phyloP scores from a whole-genome alignment of 2,329 filamentous ascomycete species.

The Aspergillus sp. region DNA sequence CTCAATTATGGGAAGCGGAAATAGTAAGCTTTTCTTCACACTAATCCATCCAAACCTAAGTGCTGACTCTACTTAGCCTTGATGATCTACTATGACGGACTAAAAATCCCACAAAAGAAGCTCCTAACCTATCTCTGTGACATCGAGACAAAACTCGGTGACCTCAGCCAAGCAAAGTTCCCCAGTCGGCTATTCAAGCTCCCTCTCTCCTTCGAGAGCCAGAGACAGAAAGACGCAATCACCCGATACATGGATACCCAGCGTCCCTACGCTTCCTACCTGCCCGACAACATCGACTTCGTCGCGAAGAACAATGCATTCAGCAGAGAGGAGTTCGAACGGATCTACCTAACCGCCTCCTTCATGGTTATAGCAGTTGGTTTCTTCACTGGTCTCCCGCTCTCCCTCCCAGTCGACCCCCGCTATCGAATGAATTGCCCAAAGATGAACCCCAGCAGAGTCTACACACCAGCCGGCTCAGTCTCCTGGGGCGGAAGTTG shows the following conservation, averaged over 20 bases:
- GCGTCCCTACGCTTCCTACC: constrained; percentile 61
- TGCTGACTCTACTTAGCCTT: constrained; percentile 30
- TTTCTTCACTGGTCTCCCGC: constrained; percentile 57
- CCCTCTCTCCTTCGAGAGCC: constrained; percentile 47
- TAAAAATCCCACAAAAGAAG: constrained; percentile 39
- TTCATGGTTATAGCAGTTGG: constrained; percentile 57
- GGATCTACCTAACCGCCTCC: constrained; percentile 53
- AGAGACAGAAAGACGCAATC: constrained; percentile 52
- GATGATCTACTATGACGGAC: constrained; percentile 50
- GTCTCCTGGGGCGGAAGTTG: constrained; percentile 59
- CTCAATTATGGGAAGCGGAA: constrained; percentile 55
- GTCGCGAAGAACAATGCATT: constrained; percentile 58
- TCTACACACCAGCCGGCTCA: constrained; percentile 59
- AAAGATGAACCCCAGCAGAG: constrained; percentile 59
- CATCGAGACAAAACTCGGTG: constrained; percentile 43
- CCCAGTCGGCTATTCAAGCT: constrained; percentile 49
- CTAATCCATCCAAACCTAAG: background rate
- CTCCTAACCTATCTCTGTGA: constrained; percentile 41
- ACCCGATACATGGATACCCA: constrained; percentile 64
- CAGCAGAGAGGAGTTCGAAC: constrained; percentile 49
- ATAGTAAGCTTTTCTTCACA: constrained; percentile 26
- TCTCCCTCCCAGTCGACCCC: constrained; percentile 56
- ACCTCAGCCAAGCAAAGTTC: constrained; percentile 43
- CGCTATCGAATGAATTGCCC: constrained; percentile 56
- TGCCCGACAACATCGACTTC: constrained; percentile 64